These are phyloP conservation scores for Graphiopsis chlorocephala DNA, from an alignment of 2,329 filamentous ascomycete genomes.

Conservation along the genomic window DNA sequence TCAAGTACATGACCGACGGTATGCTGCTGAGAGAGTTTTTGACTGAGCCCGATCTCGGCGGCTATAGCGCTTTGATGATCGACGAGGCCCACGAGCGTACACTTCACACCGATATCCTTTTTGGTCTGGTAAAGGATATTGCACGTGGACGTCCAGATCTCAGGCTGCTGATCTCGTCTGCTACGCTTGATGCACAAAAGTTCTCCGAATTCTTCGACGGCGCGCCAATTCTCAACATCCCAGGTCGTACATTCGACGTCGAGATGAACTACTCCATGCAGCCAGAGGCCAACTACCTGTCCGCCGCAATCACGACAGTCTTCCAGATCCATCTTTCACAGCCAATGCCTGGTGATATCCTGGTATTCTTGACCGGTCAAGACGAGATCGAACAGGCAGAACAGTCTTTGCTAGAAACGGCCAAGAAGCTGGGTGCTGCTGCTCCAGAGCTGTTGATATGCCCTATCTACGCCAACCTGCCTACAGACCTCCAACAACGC, in stretches of 20 bases:
- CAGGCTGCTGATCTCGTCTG: slow-evolving; percentile 87
- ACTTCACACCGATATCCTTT: slow-evolving; percentile 83
- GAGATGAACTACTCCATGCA: slow-evolving; percentile 88
- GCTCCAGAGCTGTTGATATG: slow-evolving; percentile 85
- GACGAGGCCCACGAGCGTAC: slow-evolving; percentile 97
- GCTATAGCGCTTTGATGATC: slow-evolving; percentile 89
- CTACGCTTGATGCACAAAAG: slow-evolving; percentile 90
- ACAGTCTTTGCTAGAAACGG: slow-evolving; percentile 78
- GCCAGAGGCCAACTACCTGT: slow-evolving; percentile 90
- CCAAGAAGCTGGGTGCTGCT: slow-evolving; percentile 78
- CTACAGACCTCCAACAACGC: slow-evolving; percentile 83
- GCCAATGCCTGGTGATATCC: slow-evolving; percentile 73
- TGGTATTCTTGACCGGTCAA: slow-evolving; percentile 93
- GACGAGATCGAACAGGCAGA: slow-evolving; percentile 93
- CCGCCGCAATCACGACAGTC: slow-evolving; percentile 85
- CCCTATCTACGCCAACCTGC: slow-evolving; percentile 91
- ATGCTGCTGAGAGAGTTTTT: slow-evolving; percentile 89
- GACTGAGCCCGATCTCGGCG: slow-evolving; percentile 77
- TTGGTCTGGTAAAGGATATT: slow-evolving; percentile 86
- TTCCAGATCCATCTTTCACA: slow-evolving; percentile 94
- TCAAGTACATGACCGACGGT: slow-evolving; percentile 98
- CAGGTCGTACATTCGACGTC: slow-evolving; percentile 82
- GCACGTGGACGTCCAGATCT: slow-evolving; percentile 78
- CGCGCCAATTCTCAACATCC: slow-evolving; percentile 91
- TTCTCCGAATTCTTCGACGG: slow-evolving; percentile 91